Evolutionary conservation across 257 asterid genomes (phyloP).

Genomic region (Solanum chiquidenum): DNA sequence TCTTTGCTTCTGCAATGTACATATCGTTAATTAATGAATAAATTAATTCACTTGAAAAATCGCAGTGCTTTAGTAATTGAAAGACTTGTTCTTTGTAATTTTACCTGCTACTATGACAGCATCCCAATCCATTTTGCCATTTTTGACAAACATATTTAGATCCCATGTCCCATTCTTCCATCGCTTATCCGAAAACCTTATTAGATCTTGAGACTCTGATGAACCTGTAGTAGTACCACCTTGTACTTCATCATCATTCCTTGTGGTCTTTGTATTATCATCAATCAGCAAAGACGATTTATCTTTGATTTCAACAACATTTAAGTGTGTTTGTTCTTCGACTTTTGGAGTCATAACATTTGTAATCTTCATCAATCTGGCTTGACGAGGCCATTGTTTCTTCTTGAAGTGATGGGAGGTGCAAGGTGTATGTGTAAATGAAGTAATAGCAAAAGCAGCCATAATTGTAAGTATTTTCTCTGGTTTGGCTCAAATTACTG

Average conservation of each 20-base stretch:
- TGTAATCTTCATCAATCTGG: constrained; percentile 9
- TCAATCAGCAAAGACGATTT: background rate
- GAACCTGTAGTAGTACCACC: background rate
- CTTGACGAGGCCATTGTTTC: constrained; percentile 18
- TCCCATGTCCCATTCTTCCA: constrained; percentile 78
- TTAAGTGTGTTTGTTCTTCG: constrained; percentile 14
- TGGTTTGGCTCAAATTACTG: background rate
- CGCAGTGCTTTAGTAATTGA: background rate
- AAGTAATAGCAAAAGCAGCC: constrained; percentile 45
- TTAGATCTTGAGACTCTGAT: constrained; percentile 2
- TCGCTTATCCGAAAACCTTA: constrained; percentile 29
- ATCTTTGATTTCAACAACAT: constrained; percentile 6
- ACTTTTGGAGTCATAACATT: constrained; percentile 23
- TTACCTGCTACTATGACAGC: constrained; percentile 54
- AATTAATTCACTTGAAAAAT: background rate
- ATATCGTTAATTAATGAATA: background rate
- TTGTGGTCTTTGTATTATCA: background rate
- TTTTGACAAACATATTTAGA: constrained; percentile 54
- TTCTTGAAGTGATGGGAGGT: constrained; percentile 24
- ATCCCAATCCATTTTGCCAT: constrained; percentile 70
- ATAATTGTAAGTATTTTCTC: constrained; percentile 4
- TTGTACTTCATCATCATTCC: constrained; percentile 3
- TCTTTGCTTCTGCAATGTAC: constrained; percentile 35
- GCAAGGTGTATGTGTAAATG: constrained; percentile 30
- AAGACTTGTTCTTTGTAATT: background rate